phyloP scores from a whole-genome alignment of 75 land plant genomes.

The Selaginella tamariscina region DNA sequence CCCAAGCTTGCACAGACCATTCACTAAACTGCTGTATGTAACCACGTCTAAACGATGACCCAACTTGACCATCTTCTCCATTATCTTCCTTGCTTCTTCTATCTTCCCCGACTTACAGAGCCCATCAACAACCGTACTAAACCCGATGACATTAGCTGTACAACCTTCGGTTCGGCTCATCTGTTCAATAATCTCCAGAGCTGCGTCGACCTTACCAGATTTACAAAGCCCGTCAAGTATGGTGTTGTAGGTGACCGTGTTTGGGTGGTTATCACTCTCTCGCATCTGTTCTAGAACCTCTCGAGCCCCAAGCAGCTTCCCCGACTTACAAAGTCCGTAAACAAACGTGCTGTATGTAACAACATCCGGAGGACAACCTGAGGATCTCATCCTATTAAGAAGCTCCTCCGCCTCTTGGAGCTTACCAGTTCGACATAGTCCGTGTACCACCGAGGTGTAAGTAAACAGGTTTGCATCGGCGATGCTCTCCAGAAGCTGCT shows the following conservation, averaged over 20 bases:
- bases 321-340: constrained; percentile 17
- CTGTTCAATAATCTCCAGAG: constrained; percentile 27
- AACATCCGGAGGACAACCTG: constrained; percentile 13
- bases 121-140: constrained; percentile 40
- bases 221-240: constrained; percentile 46
- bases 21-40: constrained; percentile 33
- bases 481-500: constrained; percentile 15
- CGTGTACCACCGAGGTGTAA: constrained; percentile 17
- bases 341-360: constrained; percentile 11
- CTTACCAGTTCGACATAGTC: constrained; percentile 16
- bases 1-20: constrained; percentile 40
- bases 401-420: constrained; percentile 14
- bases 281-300: constrained; percentile 16
- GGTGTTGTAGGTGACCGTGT: constrained; percentile 44
- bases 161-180: constrained; percentile 36
- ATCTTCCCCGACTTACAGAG: constrained; percentile 33
- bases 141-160: constrained; percentile 33
- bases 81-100: constrained; percentile 26
- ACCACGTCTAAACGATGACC: constrained; percentile 29
- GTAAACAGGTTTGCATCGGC: constrained; percentile 13
- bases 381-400: constrained; percentile 10
- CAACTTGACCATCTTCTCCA: constrained; percentile 25
- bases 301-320: constrained; percentile 15
- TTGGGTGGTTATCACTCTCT: constrained; percentile 25
- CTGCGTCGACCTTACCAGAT: constrained; percentile 27